Evolutionary conservation across 106 monocot species (phyloP).

Genomic region (Dactylorhiza incarnata): DNA sequence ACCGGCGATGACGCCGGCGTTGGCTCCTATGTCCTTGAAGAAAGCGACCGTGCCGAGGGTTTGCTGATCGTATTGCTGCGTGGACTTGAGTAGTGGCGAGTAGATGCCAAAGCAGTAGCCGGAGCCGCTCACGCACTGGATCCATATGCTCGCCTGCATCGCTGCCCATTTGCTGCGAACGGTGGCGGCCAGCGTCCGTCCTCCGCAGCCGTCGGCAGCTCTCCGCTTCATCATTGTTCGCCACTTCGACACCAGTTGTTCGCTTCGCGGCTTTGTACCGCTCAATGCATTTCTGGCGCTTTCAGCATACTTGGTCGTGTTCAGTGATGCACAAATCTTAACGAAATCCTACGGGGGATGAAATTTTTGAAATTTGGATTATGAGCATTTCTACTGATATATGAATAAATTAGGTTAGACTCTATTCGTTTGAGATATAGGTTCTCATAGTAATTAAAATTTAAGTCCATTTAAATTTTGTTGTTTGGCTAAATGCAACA

Average conservation of each 20-base stretch:
- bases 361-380: no score
- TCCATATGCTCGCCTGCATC: constrained; percentile 23
- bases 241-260: not conserved
- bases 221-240: not conserved
- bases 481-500: no score
- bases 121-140: constrained; percentile 27
- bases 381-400: no score
- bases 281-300: no score
- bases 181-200: not conserved
- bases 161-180: constrained; percentile 21
- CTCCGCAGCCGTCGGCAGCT: not conserved
- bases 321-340: no score
- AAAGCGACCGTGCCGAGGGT: constrained; percentile 32
- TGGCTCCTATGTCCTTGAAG: constrained; percentile 31
- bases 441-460: no score
- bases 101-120: constrained; percentile 28
- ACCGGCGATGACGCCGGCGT: constrained; percentile 22
- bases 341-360: no score
- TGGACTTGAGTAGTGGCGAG: constrained; percentile 22
- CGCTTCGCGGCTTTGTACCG: no score
- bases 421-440: no score
- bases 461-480: no score
- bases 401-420: no score
- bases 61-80: constrained; percentile 23
- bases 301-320: no score